Evolutionary conservation across 768 basidiomycete genomes (phyloP), one percentile per base, ranked within the genome.

Genomic region (Mycena maculata): DNA sequence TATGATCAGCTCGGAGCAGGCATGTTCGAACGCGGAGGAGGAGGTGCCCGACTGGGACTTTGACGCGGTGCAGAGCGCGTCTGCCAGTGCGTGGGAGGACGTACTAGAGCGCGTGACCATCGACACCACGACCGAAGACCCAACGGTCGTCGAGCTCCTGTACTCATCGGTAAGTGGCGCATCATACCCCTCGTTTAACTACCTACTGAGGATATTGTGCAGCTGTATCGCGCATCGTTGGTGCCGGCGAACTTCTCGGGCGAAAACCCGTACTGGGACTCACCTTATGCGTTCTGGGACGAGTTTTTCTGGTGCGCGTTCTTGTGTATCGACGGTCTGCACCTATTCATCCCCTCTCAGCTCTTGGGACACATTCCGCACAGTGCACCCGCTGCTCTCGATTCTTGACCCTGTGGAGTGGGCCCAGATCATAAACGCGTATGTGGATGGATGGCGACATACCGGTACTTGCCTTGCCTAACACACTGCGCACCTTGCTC

Each of bases 281-380:
- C 81, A 8, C 60, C 76, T 2, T 82, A 78, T 73, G 83, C 85
- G 3, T 87, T 85, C 73, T 87, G 81, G 58, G 85, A 87, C 53
- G 82, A 85, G 2, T 71, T 86, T 33, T 86, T 86, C 74, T 86
- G 85, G 85, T 84, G 53, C 58, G 77, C 65, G 27, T 15, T 49
- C n/a, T 23, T 5, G 36, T 16, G 36, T 38, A 38, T 16, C 36
- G 3, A 5, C 18, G 20, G 22, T 33, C 1, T 7, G 10, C 6
- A 38, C 33, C 5, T n/a, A 15, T 2, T 18, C 33, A 25, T 18
- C 33, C 22, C 9, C 6, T 7, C 22, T 36, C 56, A 86, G 85
- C 72, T 86, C 85, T 7, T 87, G 85, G 85, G 85, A 87, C 67
- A 83, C 83, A 0, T 85, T 86, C 80, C 81, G 85, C 48, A 86